phyloP scores from a whole-genome alignment of 306 rosid species.

The Citrullus colocynthis region DNA sequence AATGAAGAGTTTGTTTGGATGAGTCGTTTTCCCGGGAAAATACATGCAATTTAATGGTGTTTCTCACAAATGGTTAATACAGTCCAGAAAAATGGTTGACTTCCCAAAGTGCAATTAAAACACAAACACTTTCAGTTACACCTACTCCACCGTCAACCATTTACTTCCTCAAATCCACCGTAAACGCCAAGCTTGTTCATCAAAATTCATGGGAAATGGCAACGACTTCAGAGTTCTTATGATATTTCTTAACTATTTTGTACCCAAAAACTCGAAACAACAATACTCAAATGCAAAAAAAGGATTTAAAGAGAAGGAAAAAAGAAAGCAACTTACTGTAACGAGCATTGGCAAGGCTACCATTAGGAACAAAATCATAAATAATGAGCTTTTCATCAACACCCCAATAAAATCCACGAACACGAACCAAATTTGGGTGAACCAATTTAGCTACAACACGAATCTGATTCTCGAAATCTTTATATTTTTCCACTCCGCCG shows the following conservation, averaged over 20 bases:
- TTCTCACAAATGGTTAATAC: not conserved
- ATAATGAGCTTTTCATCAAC: conserved; percentile 73
- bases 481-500: conserved; percentile 59
- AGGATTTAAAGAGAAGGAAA: not conserved
- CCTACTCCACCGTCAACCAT: conserved; percentile 46
- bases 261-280: not conserved
- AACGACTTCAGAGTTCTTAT: not conserved
- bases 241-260: not conserved
- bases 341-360: conserved; percentile 87
- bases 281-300: not conserved
- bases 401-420: conserved; percentile 93
- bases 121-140: conserved; percentile 19
- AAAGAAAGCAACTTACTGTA: conserved; percentile 47
- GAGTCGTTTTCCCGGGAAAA: not conserved
- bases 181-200: not conserved
- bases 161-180: not conserved
- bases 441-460: conserved; percentile 61
- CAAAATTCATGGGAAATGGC: not conserved
- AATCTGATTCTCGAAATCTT: conserved; percentile 75
- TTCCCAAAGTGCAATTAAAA: conserved; percentile 20
- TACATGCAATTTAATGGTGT: not conserved
- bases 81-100: conserved; percentile 25
- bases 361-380: conserved; percentile 90
- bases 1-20: not conserved
- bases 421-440: conserved; percentile 71